phyloP scores from a whole-genome alignment of 495 filamentous ascomycete species.

The Penicillium maclennaniae region DNA sequence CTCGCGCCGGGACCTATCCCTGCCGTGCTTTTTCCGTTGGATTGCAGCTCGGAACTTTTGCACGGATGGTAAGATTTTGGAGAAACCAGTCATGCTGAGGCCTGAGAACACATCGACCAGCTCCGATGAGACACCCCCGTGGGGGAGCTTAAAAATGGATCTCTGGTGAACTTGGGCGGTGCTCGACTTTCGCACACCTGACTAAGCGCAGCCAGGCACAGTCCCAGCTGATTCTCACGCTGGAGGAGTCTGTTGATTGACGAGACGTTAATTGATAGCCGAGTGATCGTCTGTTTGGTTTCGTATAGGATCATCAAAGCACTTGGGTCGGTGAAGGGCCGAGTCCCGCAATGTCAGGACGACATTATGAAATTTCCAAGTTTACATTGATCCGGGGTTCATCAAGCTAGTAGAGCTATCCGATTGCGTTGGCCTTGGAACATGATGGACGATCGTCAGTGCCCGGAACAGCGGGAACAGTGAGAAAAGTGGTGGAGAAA shows the following conservation, averaged over 20 bases:
- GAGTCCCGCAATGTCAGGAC: neutral
- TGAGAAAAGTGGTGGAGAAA: neutral
- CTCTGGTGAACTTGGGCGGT: neutral
- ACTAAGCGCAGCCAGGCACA: constrained; percentile 19
- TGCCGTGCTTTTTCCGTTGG: constrained; percentile 30
- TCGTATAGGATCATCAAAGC: neutral
- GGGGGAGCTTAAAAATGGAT: neutral
- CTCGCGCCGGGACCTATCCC: constrained; percentile 19
- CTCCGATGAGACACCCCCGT: constrained; percentile 19
- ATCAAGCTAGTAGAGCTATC: neutral
- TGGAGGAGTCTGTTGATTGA: neutral
- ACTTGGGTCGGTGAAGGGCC: neutral
- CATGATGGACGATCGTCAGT: neutral
- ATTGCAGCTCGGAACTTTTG: constrained; percentile 36
- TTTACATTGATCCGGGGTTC: neutral
- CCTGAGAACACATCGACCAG: constrained; percentile 26
- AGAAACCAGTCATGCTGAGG: constrained; percentile 38
- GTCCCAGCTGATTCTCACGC: neutral
- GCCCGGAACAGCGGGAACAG: no score
- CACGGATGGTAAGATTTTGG: constrained; percentile 31
- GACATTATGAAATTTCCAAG: neutral
- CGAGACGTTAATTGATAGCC: neutral
- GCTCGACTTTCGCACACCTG: constrained; percentile 6
- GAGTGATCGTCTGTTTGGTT: neutral
- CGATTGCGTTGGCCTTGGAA: neutral